These are phyloP conservation scores for Rhizophora apiculata DNA, from an alignment of 345 rosid genomes.

Conservation along the genomic window DNA sequence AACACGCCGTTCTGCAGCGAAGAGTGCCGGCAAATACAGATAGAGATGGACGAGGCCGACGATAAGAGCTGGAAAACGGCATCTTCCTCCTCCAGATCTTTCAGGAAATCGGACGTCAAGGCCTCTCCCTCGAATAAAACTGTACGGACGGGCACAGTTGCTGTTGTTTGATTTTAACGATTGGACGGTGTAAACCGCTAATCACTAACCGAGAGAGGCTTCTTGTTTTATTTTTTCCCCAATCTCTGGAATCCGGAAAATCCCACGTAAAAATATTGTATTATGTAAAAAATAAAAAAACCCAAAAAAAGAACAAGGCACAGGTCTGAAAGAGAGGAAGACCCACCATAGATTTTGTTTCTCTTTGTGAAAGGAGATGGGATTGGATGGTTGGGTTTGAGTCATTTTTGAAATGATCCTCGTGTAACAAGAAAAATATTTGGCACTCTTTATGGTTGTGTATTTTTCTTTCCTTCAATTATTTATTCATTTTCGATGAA, in stretches of 20 bases:
- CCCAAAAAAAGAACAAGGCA: too few relatives aligned
- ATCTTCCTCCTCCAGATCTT: constrained; percentile 44
- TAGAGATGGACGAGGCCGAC: constrained; percentile 55
- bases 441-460: not conserved
- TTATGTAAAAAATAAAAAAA: not conserved
- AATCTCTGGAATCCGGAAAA: not conserved
- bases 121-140: constrained; percentile 29
- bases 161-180: constrained; percentile 26
- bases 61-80: constrained; percentile 45
- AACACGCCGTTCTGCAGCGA: constrained; percentile 69
- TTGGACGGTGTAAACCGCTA: too few relatives aligned
- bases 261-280: not conserved
- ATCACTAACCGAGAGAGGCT: not conserved
- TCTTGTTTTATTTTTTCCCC: not conserved
- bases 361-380: not conserved
- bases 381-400: not conserved
- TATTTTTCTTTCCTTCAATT: too few relatives aligned
- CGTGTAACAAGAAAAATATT: not conserved
- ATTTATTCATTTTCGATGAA: too few relatives aligned
- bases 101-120: constrained; percentile 43
- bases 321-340: not conserved
- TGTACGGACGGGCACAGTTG: constrained; percentile 52
- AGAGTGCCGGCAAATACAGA: constrained; percentile 82
- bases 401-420: not conserved
- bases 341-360: not conserved